Evolutionary conservation across 148 eudicot genomes (phyloP), one percentile per base, ranked within the genome.

Genomic region (Rhododendron mucronatum): DNA sequence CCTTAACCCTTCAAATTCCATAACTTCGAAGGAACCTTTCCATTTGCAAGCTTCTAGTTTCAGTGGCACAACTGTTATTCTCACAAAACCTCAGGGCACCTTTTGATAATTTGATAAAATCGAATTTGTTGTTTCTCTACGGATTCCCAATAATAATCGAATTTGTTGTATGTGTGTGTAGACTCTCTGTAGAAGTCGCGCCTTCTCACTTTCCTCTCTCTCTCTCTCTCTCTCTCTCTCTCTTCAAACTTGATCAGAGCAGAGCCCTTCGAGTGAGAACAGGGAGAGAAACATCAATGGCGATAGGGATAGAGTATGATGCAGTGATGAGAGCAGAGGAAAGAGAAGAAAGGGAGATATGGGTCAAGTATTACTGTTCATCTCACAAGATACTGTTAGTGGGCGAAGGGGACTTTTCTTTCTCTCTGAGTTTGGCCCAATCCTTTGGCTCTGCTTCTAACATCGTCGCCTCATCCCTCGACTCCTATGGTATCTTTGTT

Each of bases 301-400:
- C 44, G 78, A 6, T 30, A 30, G 81, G 10, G 78, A 16, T 3
- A 12, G 81, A 1, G 30, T 3, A 9, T 1, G 16, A 78, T 41
- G 28, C 1, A 26, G 18, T 18, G 14, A 7, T n/a, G 1, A 50
- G 16, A 39, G 41, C 41, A 39, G 41, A 3, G 41, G 5, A 39
- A 39, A 33, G 35, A 33, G 41, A 39, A 39, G 41, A 39, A 39
- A 39, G 41, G 41, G 41, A 39, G 10, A 2, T 37, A 37, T 37
- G 39, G 39, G 39, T 2, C 3, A 37, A 37, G 39, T 2, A 37
- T 37, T 37, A 37, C 0, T 67, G 74, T 10, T 67, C 1, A 9
- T 80, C 14, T 61, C 95, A 93, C 59, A 37, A 83, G 39, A 91
- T 93, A 35, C 87, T 93, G 18, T 65, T 91, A n/a, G 91, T 91